phyloP scores from a whole-genome alignment of 2,329 filamentous ascomycete genomes.

The Cadophora sp. region DNA sequence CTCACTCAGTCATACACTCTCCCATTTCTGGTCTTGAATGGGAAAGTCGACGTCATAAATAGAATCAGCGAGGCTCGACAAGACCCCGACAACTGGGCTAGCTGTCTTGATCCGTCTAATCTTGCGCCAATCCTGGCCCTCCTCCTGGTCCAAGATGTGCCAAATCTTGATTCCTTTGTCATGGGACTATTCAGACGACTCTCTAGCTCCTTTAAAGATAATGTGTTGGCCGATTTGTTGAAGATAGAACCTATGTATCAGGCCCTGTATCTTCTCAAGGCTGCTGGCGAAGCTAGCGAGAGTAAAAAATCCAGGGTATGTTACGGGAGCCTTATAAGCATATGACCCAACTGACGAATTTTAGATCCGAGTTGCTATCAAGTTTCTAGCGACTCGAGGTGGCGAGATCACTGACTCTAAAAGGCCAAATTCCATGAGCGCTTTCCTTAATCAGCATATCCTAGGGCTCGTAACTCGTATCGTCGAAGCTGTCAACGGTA shows the following conservation, averaged over 20 bases:
- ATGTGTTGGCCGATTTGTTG: slow-evolving; percentile 72
- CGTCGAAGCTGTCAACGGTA: slow-evolving; percentile 79
- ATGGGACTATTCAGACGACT: slow-evolving; percentile 73
- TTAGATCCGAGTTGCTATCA: slow-evolving; percentile 44
- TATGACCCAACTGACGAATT: slow-evolving; percentile 23
- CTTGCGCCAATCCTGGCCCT: slow-evolving; percentile 64
- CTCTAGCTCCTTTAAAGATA: slow-evolving; percentile 72
- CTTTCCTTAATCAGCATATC: slow-evolving; percentile 83
- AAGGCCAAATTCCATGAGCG: slow-evolving; percentile 67
- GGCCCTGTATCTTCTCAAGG: slow-evolving; percentile 82
- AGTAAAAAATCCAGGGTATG: slow-evolving; percentile 64
- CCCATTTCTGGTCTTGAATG: slow-evolving; percentile 83
- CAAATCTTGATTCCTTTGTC: slow-evolving; percentile 67
- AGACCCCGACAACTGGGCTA: slow-evolving; percentile 65
- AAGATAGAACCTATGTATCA: slow-evolving; percentile 77
- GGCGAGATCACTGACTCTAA: slow-evolving; percentile 38
- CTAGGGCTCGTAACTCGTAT: slow-evolving; percentile 87
- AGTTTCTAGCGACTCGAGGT: slow-evolving; percentile 50
- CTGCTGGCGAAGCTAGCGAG: slow-evolving; percentile 72
- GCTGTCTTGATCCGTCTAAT: slow-evolving; percentile 63
- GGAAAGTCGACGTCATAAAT: slow-evolving; percentile 78
- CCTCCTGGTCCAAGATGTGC: slow-evolving; percentile 62
- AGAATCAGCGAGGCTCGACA: slow-evolving; percentile 81
- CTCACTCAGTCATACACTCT: slow-evolving; percentile 82
- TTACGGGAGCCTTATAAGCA: not conserved